A percentile compares a stretch with the other conserved stretches of the same genome.
Evolutionary conservation across 257 asterid genomes (phyloP).

Genomic region (Echites panduratus): DNA sequence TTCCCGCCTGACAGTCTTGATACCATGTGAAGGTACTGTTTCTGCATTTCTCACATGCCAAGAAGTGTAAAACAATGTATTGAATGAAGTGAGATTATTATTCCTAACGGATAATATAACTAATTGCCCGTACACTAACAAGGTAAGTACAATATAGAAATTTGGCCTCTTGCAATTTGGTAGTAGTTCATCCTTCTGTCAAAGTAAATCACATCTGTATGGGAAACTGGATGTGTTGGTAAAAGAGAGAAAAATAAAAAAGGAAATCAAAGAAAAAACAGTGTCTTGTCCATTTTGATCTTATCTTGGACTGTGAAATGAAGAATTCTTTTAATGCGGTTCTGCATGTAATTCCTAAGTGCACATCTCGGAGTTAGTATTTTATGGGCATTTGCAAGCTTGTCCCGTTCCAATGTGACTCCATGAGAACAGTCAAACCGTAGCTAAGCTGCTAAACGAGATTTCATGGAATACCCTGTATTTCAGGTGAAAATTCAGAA

Average conservation of each 20-base stretch:
- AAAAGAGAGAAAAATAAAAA: background rate
- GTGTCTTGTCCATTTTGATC: background rate
- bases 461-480: background rate
- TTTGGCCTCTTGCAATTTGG: background rate
- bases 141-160: background rate
- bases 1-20: slow-evolving; percentile 20
- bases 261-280: background rate
- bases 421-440: background rate
- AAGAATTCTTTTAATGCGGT: slow-evolving; percentile 1
- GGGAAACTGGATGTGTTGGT: background rate
- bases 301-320: slow-evolving; percentile 3
- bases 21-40: slow-evolving; percentile 38
- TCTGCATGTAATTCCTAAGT: background rate
- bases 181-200: background rate
- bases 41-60: slow-evolving; percentile 18
- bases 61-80: slow-evolving; percentile 11
- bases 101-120: slow-evolving; percentile 8
- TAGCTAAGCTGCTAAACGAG: background rate
- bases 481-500: slow-evolving; percentile 86
- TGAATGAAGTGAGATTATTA: background rate
- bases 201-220: background rate
- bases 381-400: slow-evolving; percentile 5
- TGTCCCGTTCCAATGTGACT: background rate
- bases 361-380: background rate
- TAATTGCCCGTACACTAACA: background rate